Conservation (phyloP, 78 protist species). For the Goniomonas avonlea region DNA sequence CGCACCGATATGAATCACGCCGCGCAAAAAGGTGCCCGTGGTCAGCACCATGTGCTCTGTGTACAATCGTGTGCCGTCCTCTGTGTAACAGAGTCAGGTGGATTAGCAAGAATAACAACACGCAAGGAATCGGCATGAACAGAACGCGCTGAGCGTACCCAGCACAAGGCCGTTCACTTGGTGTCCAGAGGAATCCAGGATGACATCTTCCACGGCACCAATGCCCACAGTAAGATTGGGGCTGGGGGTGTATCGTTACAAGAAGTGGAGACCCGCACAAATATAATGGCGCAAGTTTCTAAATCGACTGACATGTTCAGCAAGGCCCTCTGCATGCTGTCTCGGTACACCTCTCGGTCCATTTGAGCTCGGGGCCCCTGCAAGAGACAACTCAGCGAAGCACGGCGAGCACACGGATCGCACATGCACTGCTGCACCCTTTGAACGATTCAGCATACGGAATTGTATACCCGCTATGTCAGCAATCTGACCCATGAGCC, state of each 20-base stretch:
- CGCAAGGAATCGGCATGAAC: not conserved
- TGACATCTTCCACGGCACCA: too few relatives aligned
- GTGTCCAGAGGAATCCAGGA: not conserved
- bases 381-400: not conserved
- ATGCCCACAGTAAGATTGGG: too few relatives aligned
- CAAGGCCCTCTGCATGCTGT: too few relatives aligned
- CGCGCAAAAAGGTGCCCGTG: constrained; percentile 92
- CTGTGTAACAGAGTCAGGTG: too few relatives aligned
- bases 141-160: not conserved
- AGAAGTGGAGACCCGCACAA: too few relatives aligned
- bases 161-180: constrained; percentile 32
- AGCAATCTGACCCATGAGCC: constrained; percentile 46
- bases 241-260: too few relatives aligned
- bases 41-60: constrained; percentile 54
- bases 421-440: constrained; percentile 92
- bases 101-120: not conserved
- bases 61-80: constrained; percentile 33
- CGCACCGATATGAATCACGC: constrained; percentile 68
- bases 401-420: too few relatives aligned
- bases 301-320: too few relatives aligned
- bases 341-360: constrained; percentile 74
- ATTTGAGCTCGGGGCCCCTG: constrained; percentile 45
- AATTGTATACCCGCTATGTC: constrained; percentile 49
- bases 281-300: too few relatives aligned
- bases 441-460: constrained; percentile 57